These are phyloP conservation scores for Apiospora pterosperma DNA, from an alignment of 2,329 filamentous ascomycete species.

Conservation along the genomic window DNA sequence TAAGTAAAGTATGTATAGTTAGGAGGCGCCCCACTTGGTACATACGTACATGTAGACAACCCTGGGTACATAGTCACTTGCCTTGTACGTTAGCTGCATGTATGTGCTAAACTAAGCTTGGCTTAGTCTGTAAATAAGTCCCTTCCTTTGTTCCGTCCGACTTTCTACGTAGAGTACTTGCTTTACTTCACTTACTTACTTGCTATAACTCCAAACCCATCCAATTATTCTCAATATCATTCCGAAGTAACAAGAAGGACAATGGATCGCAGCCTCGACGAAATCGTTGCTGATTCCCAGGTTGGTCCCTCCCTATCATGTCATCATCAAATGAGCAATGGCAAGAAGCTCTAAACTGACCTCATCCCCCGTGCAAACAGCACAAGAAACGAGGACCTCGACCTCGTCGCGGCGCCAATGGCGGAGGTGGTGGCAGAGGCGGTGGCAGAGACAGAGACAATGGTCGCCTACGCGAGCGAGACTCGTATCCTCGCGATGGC, in stretches of 20 bases:
- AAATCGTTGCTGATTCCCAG: constrained; percentile 32
- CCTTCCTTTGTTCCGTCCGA: background rate
- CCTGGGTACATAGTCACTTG: too few relatives aligned
- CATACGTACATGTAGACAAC: background rate
- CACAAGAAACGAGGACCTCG: constrained; percentile 22
- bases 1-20: background rate
- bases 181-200: background rate
- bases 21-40: background rate
- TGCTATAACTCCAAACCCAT: background rate
- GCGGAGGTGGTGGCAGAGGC: background rate
- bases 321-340: background rate
- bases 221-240: background rate
- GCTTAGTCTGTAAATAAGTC: background rate
- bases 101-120: too few relatives aligned
- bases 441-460: constrained; percentile 6
- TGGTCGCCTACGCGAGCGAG: constrained; percentile 31
- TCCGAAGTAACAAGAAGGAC: constrained; percentile 9
- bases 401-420: constrained; percentile 19
- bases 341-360: constrained; percentile 8
- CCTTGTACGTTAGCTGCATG: too few relatives aligned
- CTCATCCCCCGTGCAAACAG: constrained; percentile 8
- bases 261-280: constrained; percentile 32
- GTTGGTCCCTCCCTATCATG: constrained; percentile 14
- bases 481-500: constrained; percentile 69
- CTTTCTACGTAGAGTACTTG: background rate